Percentiles rank a stretch among this genome's conserved stretches.
Evolutionary conservation across 2,329 filamentous ascomycete species (phyloP).

Genomic region (Ophidiomyces ophidiicola): DNA sequence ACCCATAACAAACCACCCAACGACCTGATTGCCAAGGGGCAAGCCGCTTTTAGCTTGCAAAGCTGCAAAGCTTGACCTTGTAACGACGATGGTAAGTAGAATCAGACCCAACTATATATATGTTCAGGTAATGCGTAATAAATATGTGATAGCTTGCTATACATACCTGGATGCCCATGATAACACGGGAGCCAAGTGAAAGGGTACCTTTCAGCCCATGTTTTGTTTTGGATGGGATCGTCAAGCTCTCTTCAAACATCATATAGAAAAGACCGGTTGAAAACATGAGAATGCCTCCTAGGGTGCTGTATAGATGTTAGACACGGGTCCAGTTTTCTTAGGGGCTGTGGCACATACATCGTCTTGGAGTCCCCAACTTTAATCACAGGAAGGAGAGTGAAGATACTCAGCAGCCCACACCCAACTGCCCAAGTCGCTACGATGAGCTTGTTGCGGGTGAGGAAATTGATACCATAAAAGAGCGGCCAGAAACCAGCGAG

Average conservation of each 20-base stretch:
- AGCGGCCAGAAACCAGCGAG: conserved; percentile 67
- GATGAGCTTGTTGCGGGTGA: conserved; percentile 53
- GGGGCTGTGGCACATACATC: conserved; percentile 48
- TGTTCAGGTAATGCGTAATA: conserved; percentile 5
- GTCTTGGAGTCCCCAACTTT: conserved; percentile 66
- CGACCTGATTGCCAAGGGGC: conserved; percentile 72
- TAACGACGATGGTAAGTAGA: conserved; percentile 70
- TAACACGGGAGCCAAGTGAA: conserved; percentile 29
- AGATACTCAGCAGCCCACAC: conserved; percentile 74
- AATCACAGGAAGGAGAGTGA: conserved; percentile 76
- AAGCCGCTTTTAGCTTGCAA: conserved; percentile 75
- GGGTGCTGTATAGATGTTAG: conserved; percentile 41
- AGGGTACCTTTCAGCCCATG: conserved; percentile 14
- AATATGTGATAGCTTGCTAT: background rate
- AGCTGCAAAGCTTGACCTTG: conserved; percentile 70
- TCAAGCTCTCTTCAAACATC: conserved; percentile 57
- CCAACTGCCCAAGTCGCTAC: conserved; percentile 60
- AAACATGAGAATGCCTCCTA: conserved; percentile 69
- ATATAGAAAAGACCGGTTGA: conserved; percentile 65
- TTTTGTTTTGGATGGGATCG: conserved; percentile 31
- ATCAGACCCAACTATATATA: conserved; percentile 56
- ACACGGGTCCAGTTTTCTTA: background rate
- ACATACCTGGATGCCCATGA: conserved; percentile 37
- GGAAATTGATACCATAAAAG: conserved; percentile 59
- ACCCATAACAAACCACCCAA: conserved; percentile 73